These are phyloP conservation scores for Colletotrichum sidae DNA, from an alignment of 2,329 filamentous ascomycete species.

Conservation along the genomic window DNA sequence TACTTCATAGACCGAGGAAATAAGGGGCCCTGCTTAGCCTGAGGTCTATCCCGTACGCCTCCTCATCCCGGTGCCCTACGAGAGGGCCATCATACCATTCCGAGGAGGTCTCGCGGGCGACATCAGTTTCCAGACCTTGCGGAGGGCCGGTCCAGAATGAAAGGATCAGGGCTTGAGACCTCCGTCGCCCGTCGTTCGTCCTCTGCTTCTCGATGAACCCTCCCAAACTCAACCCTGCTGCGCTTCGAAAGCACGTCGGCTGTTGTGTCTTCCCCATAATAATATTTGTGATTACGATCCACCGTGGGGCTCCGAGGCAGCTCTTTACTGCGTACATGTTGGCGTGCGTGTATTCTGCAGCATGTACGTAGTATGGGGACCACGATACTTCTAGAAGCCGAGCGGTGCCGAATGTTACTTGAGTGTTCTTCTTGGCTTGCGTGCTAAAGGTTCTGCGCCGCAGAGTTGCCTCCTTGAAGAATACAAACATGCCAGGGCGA, in stretches of 20 bases:
- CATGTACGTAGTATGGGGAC: too few relatives aligned
- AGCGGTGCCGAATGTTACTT: conserved; percentile 2
- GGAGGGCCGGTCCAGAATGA: conserved; percentile 9
- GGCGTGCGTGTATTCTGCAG: too few relatives aligned
- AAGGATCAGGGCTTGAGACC: conserved; percentile 33
- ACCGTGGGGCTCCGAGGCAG: conserved; percentile 17
- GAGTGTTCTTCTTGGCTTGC: background rate
- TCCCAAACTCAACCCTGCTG: conserved; percentile 21
- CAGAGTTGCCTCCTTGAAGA: conserved; percentile 10
- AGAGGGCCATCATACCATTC: conserved; percentile 17
- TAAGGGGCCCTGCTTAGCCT: conserved; percentile 22
- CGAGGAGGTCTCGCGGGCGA: conserved; percentile 12
- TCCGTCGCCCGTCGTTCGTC: background rate
- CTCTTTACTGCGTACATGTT: too few relatives aligned
- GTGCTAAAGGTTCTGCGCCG: background rate
- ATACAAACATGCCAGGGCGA: background rate
- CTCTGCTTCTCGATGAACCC: background rate
- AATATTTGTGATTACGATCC: conserved; percentile 24
- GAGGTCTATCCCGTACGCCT: background rate
- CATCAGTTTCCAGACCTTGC: conserved; percentile 8
- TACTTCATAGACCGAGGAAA: background rate
- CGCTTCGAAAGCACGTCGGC: conserved; percentile 18
- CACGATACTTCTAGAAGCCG: conserved; percentile 11
- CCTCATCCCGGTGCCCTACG: conserved; percentile 19
- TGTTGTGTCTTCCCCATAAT: conserved; percentile 8